These are phyloP conservation scores for Mycena haematopus DNA, from an alignment of 768 basidiomycete species.

Conservation along the genomic window DNA sequence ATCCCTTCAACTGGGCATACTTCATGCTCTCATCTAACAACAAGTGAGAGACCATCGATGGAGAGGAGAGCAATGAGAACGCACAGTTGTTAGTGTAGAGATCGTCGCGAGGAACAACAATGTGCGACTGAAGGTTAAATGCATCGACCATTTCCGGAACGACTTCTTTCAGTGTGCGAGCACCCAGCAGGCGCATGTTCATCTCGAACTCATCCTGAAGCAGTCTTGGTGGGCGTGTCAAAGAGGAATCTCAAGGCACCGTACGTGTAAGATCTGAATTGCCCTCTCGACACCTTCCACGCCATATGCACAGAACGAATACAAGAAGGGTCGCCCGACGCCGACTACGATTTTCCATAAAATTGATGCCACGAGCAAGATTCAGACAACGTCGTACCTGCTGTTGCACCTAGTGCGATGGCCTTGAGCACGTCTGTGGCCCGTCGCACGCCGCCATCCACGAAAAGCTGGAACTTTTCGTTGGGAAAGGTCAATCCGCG, in stretches of 20 bases:
- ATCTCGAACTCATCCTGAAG: constrained; percentile 95
- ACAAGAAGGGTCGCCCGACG: constrained; percentile 85
- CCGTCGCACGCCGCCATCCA: constrained; percentile 94
- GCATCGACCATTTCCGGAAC: constrained; percentile 91
- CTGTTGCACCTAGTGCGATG: constrained; percentile 87
- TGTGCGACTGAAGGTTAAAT: constrained; percentile 67
- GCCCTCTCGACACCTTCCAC: constrained; percentile 86
- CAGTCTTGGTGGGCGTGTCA: neutral
- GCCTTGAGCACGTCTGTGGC: constrained; percentile 92
- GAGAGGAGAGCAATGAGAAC: constrained; percentile 35
- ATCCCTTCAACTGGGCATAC: constrained; percentile 47
- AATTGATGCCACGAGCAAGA: no score
- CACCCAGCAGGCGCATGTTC: constrained; percentile 94
- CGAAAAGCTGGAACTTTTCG: constrained; percentile 80
- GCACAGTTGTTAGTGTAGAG: constrained; percentile 84
- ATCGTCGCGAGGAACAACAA: constrained; percentile 75
- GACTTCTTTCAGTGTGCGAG: constrained; percentile 78
- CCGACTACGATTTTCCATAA: constrained; percentile 55
- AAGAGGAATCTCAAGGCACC: constrained; percentile 24
- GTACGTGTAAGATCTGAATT: constrained; percentile 75
- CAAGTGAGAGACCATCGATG: constrained; percentile 16
- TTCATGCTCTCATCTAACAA: constrained; percentile 50
- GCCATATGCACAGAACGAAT: constrained; percentile 90
- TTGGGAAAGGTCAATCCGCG: constrained; percentile 80
- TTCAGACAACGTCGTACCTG: constrained; percentile 50